Base-by-base conservation (phyloP, 495 filamentous ascomycete genomes). In the Rostrohypoxylon terebratum region DNA sequence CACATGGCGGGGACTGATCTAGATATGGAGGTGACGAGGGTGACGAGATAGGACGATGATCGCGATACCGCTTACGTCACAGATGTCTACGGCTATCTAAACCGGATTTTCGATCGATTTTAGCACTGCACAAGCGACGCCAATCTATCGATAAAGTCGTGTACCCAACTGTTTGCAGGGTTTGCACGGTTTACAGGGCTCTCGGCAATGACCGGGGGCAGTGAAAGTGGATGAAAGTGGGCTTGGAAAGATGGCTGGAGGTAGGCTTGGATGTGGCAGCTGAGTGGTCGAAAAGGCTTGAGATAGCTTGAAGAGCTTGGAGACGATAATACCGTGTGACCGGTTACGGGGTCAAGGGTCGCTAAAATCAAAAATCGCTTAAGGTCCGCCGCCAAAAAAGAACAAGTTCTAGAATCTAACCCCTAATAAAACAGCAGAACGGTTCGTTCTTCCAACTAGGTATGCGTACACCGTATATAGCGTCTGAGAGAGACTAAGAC, bases 1-100 rank as follows among this genome's bases (percentile, higher is more conserved):
- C 69, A 78, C 74, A 76, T 78, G 51, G 50, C 50, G 72, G 66
- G 71, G 71, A 65, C 42, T 47, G 65, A 50, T 63, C 54, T 73
- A 64, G 61, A 60, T 71, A 65, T 55, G 63, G 3, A 63, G 21
- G 31, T 8, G 48, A 63, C 38, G 51, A 59, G 47, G 21, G 31
- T 8, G 48, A 63, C 38, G 51, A 59, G 47, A 57, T 11, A 25
- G 4, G 44, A n/a, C 28, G 47, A 28, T 47, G 60, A 67, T 63
- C 33, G 45, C 59, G 65, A 63, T 72, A 59, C 21, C 70, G 60
- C 64, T 55, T 68, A 73, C 70, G 70, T 73, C 69, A 72, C 59
- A 25, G 59, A 9, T 51, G 50, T 68, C 65, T 73, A 73, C 70
- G 64, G 70, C 40, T 59, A 64, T 73, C 45, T 68, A 73, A 73